phyloP scores from a whole-genome alignment of 495 filamentous ascomycete species.

The Daldinia concentrica region DNA sequence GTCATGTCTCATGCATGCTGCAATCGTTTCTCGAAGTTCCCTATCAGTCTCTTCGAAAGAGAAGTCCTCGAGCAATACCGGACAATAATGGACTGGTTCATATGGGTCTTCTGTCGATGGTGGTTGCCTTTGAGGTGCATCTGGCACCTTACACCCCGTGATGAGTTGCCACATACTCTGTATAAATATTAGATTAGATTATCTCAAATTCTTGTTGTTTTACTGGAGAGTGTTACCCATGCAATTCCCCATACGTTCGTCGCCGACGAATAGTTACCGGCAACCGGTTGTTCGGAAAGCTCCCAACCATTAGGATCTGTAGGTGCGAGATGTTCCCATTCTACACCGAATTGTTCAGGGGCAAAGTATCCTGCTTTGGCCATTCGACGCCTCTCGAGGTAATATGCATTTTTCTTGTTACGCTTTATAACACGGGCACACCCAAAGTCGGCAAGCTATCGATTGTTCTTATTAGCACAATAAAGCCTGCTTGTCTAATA shows the following conservation, averaged over 20 bases:
- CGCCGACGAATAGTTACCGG: conserved; percentile 23
- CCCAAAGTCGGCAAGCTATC: conserved; percentile 38
- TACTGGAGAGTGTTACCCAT: conserved; percentile 7
- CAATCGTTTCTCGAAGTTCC: conserved; percentile 10
- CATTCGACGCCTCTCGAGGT: not conserved
- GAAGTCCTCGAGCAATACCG: not conserved
- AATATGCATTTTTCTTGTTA: conserved; percentile 26
- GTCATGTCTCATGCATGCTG: conserved; percentile 18
- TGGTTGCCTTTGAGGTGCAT: not conserved
- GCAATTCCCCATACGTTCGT: conserved; percentile 36
- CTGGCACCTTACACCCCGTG: conserved; percentile 8
- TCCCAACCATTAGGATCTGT: conserved; percentile 1
- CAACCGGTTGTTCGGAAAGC: conserved; percentile 19
- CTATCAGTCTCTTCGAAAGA: not conserved
- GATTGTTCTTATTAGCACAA: not conserved
- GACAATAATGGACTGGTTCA: conserved; percentile 7
- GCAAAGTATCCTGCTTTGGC: conserved; percentile 27
- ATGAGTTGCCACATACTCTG: conserved; percentile 37
- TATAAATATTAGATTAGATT: not conserved
- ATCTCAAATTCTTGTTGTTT: not conserved
- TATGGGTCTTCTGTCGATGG: not conserved
- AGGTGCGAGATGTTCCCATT: conserved; percentile 26
- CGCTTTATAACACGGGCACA: conserved; percentile 9
- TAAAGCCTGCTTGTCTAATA: not conserved
- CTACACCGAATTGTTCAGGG: conserved; percentile 39